Percentiles rank a stretch among this genome's conserved stretches.
phyloP scores from a whole-genome alignment of 2,329 filamentous ascomycete genomes.

The Botryosphaeria dothidea region DNA sequence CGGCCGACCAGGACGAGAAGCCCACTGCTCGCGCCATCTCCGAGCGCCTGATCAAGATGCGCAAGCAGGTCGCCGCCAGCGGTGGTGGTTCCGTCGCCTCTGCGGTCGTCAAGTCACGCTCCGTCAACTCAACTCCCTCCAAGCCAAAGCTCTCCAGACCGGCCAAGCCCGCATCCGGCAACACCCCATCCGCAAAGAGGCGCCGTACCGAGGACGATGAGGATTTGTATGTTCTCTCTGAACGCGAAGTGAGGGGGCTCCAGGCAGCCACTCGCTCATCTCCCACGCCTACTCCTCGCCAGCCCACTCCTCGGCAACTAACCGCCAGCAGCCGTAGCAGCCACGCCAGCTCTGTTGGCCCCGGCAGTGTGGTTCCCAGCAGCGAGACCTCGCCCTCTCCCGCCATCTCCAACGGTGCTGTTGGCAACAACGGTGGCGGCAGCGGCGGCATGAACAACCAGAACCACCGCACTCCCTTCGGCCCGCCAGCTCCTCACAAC shows the following conservation, averaged over 20 bases:
- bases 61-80: not conserved
- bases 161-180: too few relatives aligned
- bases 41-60: slow-evolving; percentile 14
- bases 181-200: not conserved
- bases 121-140: not conserved
- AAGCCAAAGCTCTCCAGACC: not conserved
- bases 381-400: not conserved
- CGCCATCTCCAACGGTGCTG: not conserved
- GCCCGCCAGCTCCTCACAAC: not conserved
- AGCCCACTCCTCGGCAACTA: not conserved
- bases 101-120: not conserved
- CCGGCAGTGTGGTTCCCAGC: not conserved
- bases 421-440: too few relatives aligned
- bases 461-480: not conserved
- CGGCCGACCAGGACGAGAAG: slow-evolving; percentile 7
- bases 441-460: too few relatives aligned
- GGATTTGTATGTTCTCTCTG: not conserved
- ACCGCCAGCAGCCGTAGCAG: not conserved
- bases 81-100: not conserved
- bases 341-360: not conserved
- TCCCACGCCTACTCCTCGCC: not conserved
- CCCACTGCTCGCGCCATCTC: slow-evolving; percentile 17
- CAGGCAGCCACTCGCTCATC: not conserved
- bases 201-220: not conserved
- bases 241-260: not conserved